phyloP scores from a whole-genome alignment of 2,329 filamentous ascomycete species.

The Fusarium citri region DNA sequence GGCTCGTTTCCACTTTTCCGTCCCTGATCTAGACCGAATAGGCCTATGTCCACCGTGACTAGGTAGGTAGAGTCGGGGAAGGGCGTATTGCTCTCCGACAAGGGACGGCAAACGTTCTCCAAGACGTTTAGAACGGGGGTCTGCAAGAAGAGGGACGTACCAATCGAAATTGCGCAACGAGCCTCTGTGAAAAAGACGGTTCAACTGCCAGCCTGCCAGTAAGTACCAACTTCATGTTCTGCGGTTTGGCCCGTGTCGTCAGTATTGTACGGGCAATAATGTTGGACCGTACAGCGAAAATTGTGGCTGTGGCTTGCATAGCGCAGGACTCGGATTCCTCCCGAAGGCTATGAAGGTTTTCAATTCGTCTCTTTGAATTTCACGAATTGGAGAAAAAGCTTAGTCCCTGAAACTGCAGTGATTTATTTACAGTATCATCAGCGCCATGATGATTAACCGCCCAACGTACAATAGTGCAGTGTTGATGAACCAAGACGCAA shows the following conservation, averaged over 20 bases:
- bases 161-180: conserved; percentile 22
- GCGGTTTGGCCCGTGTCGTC: background rate
- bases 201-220: background rate
- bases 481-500: background rate
- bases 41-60: conserved; percentile 15
- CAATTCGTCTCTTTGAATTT: background rate
- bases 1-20: conserved; percentile 28
- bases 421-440: background rate
- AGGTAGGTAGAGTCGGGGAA: conserved; percentile 26
- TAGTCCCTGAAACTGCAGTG: conserved; percentile 3
- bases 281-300: background rate
- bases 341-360: conserved; percentile 16
- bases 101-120: conserved; percentile 13
- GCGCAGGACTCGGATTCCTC: conserved; percentile 20
- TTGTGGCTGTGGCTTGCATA: conserved; percentile 13
- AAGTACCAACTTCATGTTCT: background rate
- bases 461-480: conserved; percentile 7
- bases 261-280: background rate
- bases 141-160: conserved; percentile 33
- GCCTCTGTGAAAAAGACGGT: background rate
- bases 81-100: background rate
- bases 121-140: conserved; percentile 29
- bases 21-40: conserved; percentile 35
- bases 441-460: conserved; percentile 1
- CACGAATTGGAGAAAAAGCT: conserved; percentile 16